Percentiles rank a stretch among this genome's conserved stretches.
Conservation (phyloP, 2,329 filamentous ascomycete species). For the Purpureocillium lavendulum region DNA sequence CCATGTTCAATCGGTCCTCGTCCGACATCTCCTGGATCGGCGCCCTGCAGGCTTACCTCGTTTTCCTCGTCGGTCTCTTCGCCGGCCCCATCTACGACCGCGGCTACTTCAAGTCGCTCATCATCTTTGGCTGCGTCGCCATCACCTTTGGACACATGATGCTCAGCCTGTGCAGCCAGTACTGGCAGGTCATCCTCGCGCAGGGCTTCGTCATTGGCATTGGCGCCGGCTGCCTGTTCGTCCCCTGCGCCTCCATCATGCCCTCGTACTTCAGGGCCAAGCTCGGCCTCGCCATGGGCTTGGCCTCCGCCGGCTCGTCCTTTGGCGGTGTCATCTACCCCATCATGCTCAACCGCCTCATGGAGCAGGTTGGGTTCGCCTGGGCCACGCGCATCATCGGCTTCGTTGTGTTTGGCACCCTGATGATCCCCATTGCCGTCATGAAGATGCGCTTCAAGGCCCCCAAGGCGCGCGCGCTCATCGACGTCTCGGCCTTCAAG, state of each 20-base stretch:
- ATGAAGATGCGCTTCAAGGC: slow-evolving; percentile 29
- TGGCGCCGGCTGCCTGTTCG: slow-evolving; percentile 31
- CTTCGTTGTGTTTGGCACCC: slow-evolving; percentile 22
- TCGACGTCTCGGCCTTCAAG: slow-evolving; percentile 14
- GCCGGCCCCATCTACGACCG: slow-evolving; percentile 38
- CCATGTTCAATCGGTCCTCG: slow-evolving; percentile 19
- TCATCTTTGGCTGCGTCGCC: slow-evolving; percentile 31
- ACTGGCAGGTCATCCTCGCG: slow-evolving; percentile 35
- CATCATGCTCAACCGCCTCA: slow-evolving; percentile 15
- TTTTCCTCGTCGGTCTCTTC: slow-evolving; percentile 21
- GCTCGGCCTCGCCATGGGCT: slow-evolving; percentile 20
- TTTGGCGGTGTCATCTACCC: slow-evolving; percentile 26
- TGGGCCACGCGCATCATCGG: slow-evolving; percentile 19
- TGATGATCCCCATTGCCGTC: slow-evolving; percentile 26
- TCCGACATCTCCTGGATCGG: slow-evolving; percentile 30
- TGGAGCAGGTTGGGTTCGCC: slow-evolving; percentile 15
- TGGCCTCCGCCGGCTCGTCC: slow-evolving; percentile 21
- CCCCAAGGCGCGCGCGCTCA: slow-evolving; percentile 4
- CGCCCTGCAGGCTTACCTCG: slow-evolving; percentile 35
- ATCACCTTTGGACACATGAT: slow-evolving; percentile 39
- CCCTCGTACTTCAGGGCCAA: slow-evolving; percentile 21
- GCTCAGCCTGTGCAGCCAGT: slow-evolving; percentile 23
- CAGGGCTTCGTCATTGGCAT: slow-evolving; percentile 37
- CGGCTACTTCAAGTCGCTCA: slow-evolving; percentile 32
- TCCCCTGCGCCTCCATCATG: slow-evolving; percentile 25